Evolutionary conservation across 1,284 basidiomycete genomes (phyloP), one percentile per base, ranked within the genome.

Genomic region (Ustilago nuda): DNA sequence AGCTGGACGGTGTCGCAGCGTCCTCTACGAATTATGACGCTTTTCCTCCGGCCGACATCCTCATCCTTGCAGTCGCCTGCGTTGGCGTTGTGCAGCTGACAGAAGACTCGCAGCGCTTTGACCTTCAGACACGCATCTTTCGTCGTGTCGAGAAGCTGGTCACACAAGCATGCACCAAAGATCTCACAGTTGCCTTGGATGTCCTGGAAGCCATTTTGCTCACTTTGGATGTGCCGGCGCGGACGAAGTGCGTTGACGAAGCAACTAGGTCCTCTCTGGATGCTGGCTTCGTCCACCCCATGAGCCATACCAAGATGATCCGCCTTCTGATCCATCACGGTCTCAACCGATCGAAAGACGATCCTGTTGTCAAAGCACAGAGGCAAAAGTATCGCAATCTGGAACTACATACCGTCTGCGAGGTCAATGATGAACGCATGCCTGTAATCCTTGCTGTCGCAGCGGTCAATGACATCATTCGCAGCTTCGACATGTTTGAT

Each of bases 71-170:
- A 0, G 69, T 68, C 15, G 73, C 73, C 13, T 76, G 73, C 41
- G 61, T 68, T 7, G 73, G 73, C n/a, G 61, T 72, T 3, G 61
- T 62, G 37, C 73, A 76, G 53, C 56, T 72, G 12, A 36, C 56
- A 23, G 59, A 66, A 11, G 56, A 39, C 0, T 60, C 64, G 13
- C 37, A 66, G 19, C 68, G 73, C n/a, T 76, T 76, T 54, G 65
- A 67, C 2, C 69, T 76, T 7, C 73, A 76, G 37, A 56, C 65
- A n/a, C 73, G 73, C 61, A 72, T 76, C 65, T 71, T 41, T 32
- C 62, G 61, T 33, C 64, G 73, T 7, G 58, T 72, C 43, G 65
- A 71, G n/a, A 66, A 65, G 51, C 59, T 72, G 13, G 69, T 76
- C 17, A 50, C 59, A 17, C 61, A 62, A 33, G 68, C 73, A 12